Base-by-base conservation (phyloP, 2,329 filamentous ascomycete species). In the Fusarium lateritium region DNA sequence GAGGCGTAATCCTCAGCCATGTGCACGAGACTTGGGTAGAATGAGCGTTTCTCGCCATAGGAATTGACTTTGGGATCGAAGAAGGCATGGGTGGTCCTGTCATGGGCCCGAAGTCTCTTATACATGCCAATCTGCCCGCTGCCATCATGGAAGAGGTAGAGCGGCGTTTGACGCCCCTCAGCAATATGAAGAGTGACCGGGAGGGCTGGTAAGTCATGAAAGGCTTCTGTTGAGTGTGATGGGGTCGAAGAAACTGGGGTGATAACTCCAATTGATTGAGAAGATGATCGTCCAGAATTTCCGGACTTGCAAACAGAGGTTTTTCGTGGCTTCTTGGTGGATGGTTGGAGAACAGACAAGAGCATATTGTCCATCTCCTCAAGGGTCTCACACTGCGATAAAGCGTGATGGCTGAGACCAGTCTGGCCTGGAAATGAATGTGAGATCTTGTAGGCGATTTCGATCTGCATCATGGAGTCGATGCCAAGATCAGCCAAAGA, bases 391-490 rank as follows among this genome's bases (percentile, higher is more conserved):
- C 47, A 58, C 9, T 58, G n/a, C 1, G 40, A 40, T 7, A 58
- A 34, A 7, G 24, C 39, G 6, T 58, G 17, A 3, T 58, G 56
- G 7, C n/a, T 45, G 6, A 58, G 24, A 2, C 40, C 47, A 2
- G 34, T n/a, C 7, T 58, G 40, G 1, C 19, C 33, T 15, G 47
- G 56, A 6, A 46, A n/a, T 4, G 34, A 4, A 33, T 17, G 47
- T 17, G 46, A 33, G 2, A 58, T 19, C 11, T 58, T 53, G 4
- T 47, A 58, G 3, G 33, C 40, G 15, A 58, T 45, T 8, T 58
- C 56, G 11, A 58, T 58, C 10, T 53, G 56, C 56, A 58, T 53
- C 24, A 58, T 14, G 2, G 56, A 58, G 17, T 58, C 56, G n/a
- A 58, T 58, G 4, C 56, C 56, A 11, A 53, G 26, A 6, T 34